Percentiles rank a stretch among this genome's conserved stretches.
Conservation (phyloP, 1,284 basidiomycete genomes). For the Irpex rosettiformis region DNA sequence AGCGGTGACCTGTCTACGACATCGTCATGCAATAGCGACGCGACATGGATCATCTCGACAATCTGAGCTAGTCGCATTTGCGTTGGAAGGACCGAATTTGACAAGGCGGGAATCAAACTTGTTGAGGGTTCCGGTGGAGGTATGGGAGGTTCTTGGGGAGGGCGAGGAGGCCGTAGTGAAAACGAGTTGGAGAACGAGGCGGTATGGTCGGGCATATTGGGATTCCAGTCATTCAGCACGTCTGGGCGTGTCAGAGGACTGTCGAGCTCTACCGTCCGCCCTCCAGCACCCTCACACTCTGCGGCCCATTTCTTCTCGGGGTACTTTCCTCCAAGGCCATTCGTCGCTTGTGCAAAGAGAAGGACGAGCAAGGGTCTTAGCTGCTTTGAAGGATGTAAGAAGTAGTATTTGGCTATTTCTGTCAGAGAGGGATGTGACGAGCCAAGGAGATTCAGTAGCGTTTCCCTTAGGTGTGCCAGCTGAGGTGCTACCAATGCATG, state of each 20-base stretch:
- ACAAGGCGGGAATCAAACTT: slow-evolving; percentile 27
- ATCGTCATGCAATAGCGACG: slow-evolving; percentile 93
- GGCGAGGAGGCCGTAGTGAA: slow-evolving; percentile 38
- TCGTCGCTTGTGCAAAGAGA: slow-evolving; percentile 89
- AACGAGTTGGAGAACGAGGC: slow-evolving; percentile 49
- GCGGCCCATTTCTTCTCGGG: slow-evolving; percentile 44
- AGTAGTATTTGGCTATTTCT: slow-evolving; percentile 92
- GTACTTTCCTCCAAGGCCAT: slow-evolving; percentile 65
- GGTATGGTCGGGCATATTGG: slow-evolving; percentile 70
- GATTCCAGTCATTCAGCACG: slow-evolving; percentile 86
- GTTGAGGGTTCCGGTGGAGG: slow-evolving; percentile 32
- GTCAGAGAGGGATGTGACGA: slow-evolving; percentile 87
- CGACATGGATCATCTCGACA: slow-evolving; percentile 98
- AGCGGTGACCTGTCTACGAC: slow-evolving; percentile 87
- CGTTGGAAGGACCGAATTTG: slow-evolving; percentile 64
- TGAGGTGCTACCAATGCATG: slow-evolving; percentile 70
- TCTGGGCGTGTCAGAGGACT: slow-evolving; percentile 67
- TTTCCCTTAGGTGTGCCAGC: slow-evolving; percentile 71
- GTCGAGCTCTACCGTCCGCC: slow-evolving; percentile 54
- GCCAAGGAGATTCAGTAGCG: slow-evolving; percentile 79
- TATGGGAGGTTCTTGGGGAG: slow-evolving; percentile 33
- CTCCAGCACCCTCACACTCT: slow-evolving; percentile 39
- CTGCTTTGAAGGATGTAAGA: slow-evolving; percentile 86
- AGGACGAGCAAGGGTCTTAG: slow-evolving; percentile 89
- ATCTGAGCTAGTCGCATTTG: slow-evolving; percentile 94